Evolutionary conservation across 1,284 basidiomycete species (phyloP), one percentile per base, ranked within the genome.

Genomic region (Flammula alnicola): DNA sequence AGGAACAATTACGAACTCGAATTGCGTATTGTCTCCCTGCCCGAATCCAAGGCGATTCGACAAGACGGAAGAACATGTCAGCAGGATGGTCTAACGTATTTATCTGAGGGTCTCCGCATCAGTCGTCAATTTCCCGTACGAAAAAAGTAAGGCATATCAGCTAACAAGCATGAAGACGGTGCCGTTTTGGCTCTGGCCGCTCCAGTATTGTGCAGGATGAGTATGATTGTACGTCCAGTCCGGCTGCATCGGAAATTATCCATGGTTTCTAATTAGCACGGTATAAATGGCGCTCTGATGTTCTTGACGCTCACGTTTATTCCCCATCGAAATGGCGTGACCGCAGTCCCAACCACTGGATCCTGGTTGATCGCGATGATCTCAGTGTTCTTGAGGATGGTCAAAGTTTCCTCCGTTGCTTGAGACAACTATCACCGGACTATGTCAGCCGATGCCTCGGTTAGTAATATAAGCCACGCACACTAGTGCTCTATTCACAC

Each of bases 291-390:
- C 27, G 31, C 12, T 37, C 35, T 25, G 42, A 32, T 16, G 50
- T 29, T 25, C 35, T 23, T 25, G 47, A 6, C 10, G 54, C 76
- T 55, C 51, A 82, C 80, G 51, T 82, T 81, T 44, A 79, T 61
- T 5, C 85, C 84, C 85, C 85, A 86, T 56, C 82, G 70, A 71
- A 86, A 87, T 8, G 85, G 84, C 22, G 80, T 75, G 46, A 86
- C 72, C 25, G 76, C 75, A 8, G 77, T 80, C 3, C 84, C 85
- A 33, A 81, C 73, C 0, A 81, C 79, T 0, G 79, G 73, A 60
- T 87, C 84, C 63, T 87, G 85, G 61, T 85, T 84, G 57, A 87
- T 84, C 9, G 80, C 84, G 23, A 87, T 75, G 44, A 87, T 79
- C 63, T 87, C 84, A 32, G 58, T 62, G 62, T 86, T 87, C 59